Evolutionary conservation across 1,284 basidiomycete genomes (phyloP), one percentile per base, ranked within the genome.

Genomic region (Cutaneotrichosporon daszewskae): DNA sequence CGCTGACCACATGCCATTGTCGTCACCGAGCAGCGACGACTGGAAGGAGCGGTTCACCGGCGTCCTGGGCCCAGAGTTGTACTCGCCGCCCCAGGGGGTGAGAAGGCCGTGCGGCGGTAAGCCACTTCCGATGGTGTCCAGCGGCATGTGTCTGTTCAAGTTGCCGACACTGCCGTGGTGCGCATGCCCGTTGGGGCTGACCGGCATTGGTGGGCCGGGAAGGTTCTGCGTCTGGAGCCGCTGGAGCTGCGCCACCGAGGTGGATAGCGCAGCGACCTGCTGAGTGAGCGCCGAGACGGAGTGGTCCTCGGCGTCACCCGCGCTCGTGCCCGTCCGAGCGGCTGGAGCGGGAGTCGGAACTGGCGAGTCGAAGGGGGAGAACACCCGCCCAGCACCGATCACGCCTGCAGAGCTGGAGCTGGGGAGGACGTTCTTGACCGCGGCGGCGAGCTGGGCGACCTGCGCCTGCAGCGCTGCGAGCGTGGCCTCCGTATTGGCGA

Each of bases 231-330:
- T 52, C 47, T 64, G 61, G 11, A 62, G 50, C 1, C 59, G 52
- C 48, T 64, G 58, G 12, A 90, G 75, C 66, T 90, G 87, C 16
- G 87, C 84, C 36, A 91, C 87, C n/a, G 85, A 87, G 1, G 83
- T 81, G 22, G 86, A 89, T 51, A 91, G 73, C 12, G 83, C 85
- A 55, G 83, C 83, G 43, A 90, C 73, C 40, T 86, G 81, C 59
- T 85, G 84, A 9, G 85, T 83, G 31, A 91, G 83, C 35, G 81
- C 78, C 9, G 79, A 75, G 45, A 90, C 33, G n/a, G n/a, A n/a
- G 31, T 41, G 17, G 20, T 34, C 22, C 7, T 20, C 17, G 32
- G 7, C 26, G 27, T 27, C 26, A 14, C 18, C 24, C 12, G n/a
- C 28, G 34, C 27, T 29, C 11, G 27, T 23, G 22, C 20, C 11